Evolutionary conservation across 352 stramenopile genomes (phyloP), one percentile per base, ranked within the genome.

Genomic region (Phytophthora quininea): DNA sequence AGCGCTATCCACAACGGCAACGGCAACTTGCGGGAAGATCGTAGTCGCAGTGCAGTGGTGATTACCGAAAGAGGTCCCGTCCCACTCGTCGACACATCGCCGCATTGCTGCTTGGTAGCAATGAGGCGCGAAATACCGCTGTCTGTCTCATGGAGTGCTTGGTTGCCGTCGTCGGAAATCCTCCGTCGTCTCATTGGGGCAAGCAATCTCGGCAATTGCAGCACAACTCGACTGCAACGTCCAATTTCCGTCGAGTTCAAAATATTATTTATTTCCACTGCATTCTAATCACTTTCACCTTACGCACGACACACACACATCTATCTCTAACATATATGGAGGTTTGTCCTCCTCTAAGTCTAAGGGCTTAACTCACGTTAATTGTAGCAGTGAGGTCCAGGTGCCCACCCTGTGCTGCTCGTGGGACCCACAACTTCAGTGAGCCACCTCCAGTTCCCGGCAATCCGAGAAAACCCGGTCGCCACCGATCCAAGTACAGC

Each of bases 401-500:
- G 29, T 53, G 24, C 5, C 58, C 58, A 32, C 48, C 46, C 14
- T 50, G 15, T 8, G 38, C 27, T 3, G 46, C 33, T 35, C 51
- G 62, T 6, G 62, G 56, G 3, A 70, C 38, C 62, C 62, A 70
- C 19, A 67, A 27, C 24, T 54, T 5, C 5, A 70, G 52, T n/a
- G 62, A 70, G 6, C 62, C 62, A 33, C 62, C 62, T 19, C 48
- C 58, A 11, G 54, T 58, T 14, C 56, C 55, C 33, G 62, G 58
- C 15, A 70, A 7, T 11, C 62, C 62, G 2, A 64, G 40, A 38
- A 60, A 52, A 66, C 58, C 56, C 7, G 55, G 62, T 52, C 62
- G 62, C 62, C 62, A 70, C 14, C 62, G 62, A 43, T 70, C 62
- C 48, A 70, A n/a, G 52, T 70, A 70, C 35, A 70, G n/a, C 37